phyloP scores from a whole-genome alignment of 2,329 filamentous ascomycete species.

The Cladosporium austrohemisphaericum region DNA sequence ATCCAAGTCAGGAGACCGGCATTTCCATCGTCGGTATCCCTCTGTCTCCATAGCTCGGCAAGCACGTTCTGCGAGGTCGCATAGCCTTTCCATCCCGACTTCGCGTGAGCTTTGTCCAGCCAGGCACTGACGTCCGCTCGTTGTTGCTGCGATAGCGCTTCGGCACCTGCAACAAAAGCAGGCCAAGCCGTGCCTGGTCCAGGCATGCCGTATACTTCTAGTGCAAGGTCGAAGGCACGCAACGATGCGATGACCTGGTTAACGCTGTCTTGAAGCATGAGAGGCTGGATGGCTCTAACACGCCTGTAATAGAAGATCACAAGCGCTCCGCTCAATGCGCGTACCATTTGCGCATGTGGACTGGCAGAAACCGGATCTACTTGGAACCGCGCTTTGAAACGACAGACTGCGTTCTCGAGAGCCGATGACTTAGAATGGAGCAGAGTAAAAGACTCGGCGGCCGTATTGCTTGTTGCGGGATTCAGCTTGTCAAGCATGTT shows the following conservation, averaged over 20 bases:
- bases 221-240: slow-evolving; percentile 27
- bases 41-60: background rate
- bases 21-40: background rate
- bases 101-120: slow-evolving; percentile 1
- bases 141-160: slow-evolving; percentile 27
- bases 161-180: slow-evolving; percentile 41
- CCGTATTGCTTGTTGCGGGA: slow-evolving; percentile 9
- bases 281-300: slow-evolving; percentile 38
- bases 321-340: slow-evolving; percentile 39
- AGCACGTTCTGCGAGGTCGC: background rate
- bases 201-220: slow-evolving; percentile 25
- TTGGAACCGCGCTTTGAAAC: slow-evolving; percentile 12
- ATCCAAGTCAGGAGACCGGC: background rate
- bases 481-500: slow-evolving; percentile 19
- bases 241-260: slow-evolving; percentile 35
- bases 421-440: slow-evolving; percentile 10
- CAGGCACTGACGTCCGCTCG: slow-evolving; percentile 4
- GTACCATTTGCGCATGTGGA: slow-evolving; percentile 33
- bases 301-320: slow-evolving; percentile 44
- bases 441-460: background rate
- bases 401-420: slow-evolving; percentile 17
- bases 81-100: background rate
- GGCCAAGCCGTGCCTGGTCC: slow-evolving; percentile 35
- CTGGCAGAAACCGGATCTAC: background rate
- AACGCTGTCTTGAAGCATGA: slow-evolving; percentile 39